Base-by-base conservation (phyloP, 495 filamentous ascomycete genomes). In the Penicillium dipodomyicola region DNA sequence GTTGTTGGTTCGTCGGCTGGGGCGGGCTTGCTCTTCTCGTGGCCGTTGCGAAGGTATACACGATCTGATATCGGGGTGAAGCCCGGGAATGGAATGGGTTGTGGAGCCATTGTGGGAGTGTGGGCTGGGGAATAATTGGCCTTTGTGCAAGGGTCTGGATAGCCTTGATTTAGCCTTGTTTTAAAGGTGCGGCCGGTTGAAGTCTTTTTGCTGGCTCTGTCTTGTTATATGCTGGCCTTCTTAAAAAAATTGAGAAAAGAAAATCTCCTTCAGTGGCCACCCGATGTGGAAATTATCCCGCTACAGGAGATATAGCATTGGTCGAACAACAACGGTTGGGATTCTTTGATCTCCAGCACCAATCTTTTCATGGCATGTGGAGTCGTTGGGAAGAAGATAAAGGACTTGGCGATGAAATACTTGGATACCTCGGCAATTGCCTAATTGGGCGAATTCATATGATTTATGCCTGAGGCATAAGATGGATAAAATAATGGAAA, bases 21-120 rank as follows among this genome's bases (percentile, higher is more conserved):
- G 10, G 49, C 46, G 3, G 61, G 56, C 7, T 52, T 54, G 50
- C 57, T 42, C 19, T 58, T 67, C 30, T 64, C 61, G 15, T 60
- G 56, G 17, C 54, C 66, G 48, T 67, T 53, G 56, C 66, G 66
- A 45, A 68, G 56, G 45, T 67, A 68, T 17, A 68, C 61, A 2
- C 66, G 58, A 33, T 68, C 59, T 23, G 64, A 58, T 57, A 68
- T 52, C 37, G 66, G 49, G 19, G 61, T 67, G 58, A 68, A 67
- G 22, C 66, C 66, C 10, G 66, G 64, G 56, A 68, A 68, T 40
- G 66, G 54, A 22, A 60, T 27, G 49, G 66, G 66, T 44, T 61
- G 29, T 32, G 66, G 54, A 49, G 56, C 61, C 66, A 68, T 68
- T n/a, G n/a, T n/a, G n/a, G n/a, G n/a, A n/a, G n/a, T n/a, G n/a